Conservation (phyloP, 345 rosid genomes). For the Psidium guajava region DNA sequence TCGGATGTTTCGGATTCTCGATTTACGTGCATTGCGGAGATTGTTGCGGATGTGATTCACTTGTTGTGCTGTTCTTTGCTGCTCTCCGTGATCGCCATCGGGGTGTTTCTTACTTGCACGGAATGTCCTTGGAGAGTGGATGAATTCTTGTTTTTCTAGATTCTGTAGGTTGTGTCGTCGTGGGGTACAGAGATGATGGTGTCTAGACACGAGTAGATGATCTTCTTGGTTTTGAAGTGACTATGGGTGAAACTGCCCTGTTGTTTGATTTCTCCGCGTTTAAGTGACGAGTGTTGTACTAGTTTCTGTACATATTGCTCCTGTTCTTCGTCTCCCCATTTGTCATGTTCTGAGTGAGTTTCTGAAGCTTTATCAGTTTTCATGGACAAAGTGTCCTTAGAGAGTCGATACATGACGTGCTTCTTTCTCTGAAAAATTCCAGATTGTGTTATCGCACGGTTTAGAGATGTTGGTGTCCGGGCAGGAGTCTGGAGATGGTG, state of each 20-base stretch:
- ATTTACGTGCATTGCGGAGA: not conserved
- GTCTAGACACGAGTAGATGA: not conserved
- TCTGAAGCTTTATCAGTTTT: not conserved
- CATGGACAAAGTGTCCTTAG: not conserved
- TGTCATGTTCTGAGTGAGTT: not conserved
- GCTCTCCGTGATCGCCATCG: not conserved
- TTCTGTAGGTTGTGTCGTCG: not conserved
- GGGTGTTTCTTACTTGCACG: not conserved
- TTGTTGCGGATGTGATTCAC: not conserved
- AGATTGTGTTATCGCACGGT: constrained; percentile 7
- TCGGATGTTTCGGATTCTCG: not conserved
- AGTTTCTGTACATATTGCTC: not conserved
- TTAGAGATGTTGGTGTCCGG: constrained; percentile 30
- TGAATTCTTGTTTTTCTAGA: not conserved
- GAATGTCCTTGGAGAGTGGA: not conserved
- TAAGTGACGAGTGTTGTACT: not conserved
- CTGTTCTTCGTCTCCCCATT: not conserved
- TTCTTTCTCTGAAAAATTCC: not conserved
- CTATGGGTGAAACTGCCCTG: not conserved
- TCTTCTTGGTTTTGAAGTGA: not conserved
- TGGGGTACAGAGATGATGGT: not conserved
- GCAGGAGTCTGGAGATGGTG: constrained; percentile 14
- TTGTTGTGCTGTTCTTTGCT: not conserved
- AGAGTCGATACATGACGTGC: not conserved
- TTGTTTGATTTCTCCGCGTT: not conserved